A percentile compares a stretch with the other conserved stretches of the same genome.
Evolutionary conservation across 176 grass and related monocot genomes (phyloP).

Genomic region (Pharus latifolius): DNA sequence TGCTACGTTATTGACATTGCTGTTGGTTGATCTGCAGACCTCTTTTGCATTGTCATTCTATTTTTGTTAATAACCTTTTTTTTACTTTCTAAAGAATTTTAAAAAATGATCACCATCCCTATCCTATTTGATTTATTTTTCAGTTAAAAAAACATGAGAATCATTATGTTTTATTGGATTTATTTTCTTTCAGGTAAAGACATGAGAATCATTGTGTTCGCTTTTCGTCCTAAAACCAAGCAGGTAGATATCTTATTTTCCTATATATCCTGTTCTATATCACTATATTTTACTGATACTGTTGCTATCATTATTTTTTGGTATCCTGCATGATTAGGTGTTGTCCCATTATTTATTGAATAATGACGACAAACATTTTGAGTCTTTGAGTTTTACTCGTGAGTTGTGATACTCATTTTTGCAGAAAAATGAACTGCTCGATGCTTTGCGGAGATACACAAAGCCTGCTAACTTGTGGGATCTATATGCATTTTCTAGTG

Average conservation of each 20-base stretch:
- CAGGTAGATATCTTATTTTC: constrained; percentile 41
- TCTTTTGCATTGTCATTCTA: background rate
- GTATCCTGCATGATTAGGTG: background rate
- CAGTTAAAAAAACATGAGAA: background rate
- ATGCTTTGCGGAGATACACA: constrained; percentile 58
- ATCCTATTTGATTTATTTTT: background rate
- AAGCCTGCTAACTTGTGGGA: constrained; percentile 73
- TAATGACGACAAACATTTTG: background rate
- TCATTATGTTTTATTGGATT: constrained; percentile 2
- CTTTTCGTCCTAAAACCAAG: constrained; percentile 76
- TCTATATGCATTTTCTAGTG: constrained; percentile 78
- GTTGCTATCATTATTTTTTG: background rate
- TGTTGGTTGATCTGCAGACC: background rate
- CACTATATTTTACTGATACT: background rate
- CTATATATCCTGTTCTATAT: background rate
- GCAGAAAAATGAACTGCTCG: constrained; percentile 73
- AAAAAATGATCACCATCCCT: no score
- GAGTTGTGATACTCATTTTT: constrained; percentile 19
- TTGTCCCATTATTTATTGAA: background rate
- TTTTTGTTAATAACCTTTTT: no score
- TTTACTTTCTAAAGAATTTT: no score
- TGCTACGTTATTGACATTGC: background rate
- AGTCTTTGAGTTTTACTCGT: constrained; percentile 19
- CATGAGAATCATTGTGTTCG: constrained; percentile 74
- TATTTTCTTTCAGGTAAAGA: constrained; percentile 72